Evolutionary conservation across 768 basidiomycete species (phyloP).

Genomic region (Tricholoma sp.): DNA sequence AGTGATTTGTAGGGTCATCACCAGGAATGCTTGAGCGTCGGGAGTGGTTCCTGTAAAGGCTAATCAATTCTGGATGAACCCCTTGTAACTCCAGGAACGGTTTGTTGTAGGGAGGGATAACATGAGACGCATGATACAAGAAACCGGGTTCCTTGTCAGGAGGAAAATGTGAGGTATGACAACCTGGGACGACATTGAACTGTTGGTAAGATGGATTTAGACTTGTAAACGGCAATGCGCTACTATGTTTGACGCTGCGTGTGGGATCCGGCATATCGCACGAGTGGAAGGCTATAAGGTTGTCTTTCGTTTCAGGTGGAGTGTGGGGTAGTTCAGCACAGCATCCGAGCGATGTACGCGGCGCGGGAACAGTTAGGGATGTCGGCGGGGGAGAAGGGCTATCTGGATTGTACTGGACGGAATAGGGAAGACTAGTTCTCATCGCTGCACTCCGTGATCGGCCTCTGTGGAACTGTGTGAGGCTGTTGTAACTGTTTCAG

Average conservation of each 20-base stretch:
- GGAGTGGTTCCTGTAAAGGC: not conserved
- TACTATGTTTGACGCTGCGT: conserved; percentile 13
- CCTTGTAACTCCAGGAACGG: not conserved
- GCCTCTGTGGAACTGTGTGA: conserved; percentile 41
- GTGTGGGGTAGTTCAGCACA: conserved; percentile 14
- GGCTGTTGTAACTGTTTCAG: conserved; percentile 42
- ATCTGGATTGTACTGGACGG: conserved; percentile 25
- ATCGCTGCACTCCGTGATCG: conserved; percentile 28
- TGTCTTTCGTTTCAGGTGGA: conserved; percentile 9
- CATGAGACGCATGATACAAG: conserved; percentile 5
- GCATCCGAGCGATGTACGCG: conserved; percentile 17
- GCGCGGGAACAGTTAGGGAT: conserved; percentile 34
- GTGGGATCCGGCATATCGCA: conserved; percentile 13
- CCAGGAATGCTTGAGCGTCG: not conserved
- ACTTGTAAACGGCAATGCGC: conserved; percentile 18
- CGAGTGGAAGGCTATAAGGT: conserved; percentile 9
- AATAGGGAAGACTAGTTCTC: conserved; percentile 26
- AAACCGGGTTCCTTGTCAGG: conserved; percentile 24
- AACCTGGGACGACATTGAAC: conserved; percentile 27
- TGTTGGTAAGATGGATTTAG: conserved; percentile 7
- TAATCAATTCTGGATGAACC: not conserved
- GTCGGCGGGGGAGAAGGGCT: conserved; percentile 34
- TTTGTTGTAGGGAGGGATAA: conserved; percentile 2
- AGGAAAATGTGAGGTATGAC: conserved; percentile 17
- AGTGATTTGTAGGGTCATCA: not conserved